Base-by-base conservation (phyloP, 768 basidiomycete genomes). In the Suillus subluteus region DNA sequence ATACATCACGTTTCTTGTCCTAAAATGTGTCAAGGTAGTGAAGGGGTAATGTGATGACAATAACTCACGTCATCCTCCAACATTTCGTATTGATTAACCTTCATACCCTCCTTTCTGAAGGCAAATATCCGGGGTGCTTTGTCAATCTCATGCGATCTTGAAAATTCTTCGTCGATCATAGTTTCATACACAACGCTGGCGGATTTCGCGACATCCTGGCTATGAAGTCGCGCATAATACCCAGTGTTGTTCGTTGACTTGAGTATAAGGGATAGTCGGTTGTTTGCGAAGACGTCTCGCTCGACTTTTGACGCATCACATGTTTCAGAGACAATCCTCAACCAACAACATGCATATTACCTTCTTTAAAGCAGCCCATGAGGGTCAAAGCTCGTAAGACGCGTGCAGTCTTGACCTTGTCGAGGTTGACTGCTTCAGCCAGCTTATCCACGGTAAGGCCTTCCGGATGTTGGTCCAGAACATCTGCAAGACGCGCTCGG, bases 291-390 rank as follows among this genome's bases (percentile, higher is more conserved):
- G 40, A 41, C 13, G 13, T 41, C 40, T 41, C 40, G 40, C 13
- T 41, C 40, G 13, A 41, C 40, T 41, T 9, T 41, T 41, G 13
- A 41, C 13, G 41, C 41, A 43, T 2, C 6, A 7, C 16, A 4
- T 15, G 6, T 4, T 30, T 18, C 3, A 16, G n/a, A 5, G 6
- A 21, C 5, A 62, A 35, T n/a, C 23, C 13, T 32, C 13, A 52
- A 44, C 13, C 30, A 18, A 23, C 5, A 66, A 13, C 37, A 12
- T 21, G 35, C 6, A 15, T 2, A n/a, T 58, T 52, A 69, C 78
- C 73, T 73, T 79, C 79, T 1, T 48, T 70, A 64, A 79, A 79
- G 52, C 71, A 76, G 15, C 76, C 75, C 37, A 72, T 73, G 18
- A 72, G 70, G 0, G 78, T 73, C 35, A 79, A 76, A 7, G 72